A percentile compares a stretch with the other conserved stretches of the same genome.
These are phyloP conservation scores for Clavispora carvajalis DNA, from an alignment of 805 yeast species.

Conservation along the genomic window DNA sequence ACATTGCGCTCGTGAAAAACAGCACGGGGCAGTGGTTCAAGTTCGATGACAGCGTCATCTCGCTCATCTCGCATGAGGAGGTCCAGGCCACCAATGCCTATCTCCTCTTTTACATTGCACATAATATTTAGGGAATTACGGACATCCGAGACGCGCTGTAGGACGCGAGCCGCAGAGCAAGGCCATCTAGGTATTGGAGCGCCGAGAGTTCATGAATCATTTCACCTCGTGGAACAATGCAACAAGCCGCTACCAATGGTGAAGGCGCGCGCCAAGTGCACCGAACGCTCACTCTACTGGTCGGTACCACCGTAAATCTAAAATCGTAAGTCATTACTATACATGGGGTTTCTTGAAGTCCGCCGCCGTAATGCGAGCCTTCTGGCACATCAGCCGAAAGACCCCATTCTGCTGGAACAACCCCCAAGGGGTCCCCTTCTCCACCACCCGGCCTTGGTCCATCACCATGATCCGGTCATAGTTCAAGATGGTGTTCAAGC, in stretches of 20 bases:
- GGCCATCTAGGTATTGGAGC: no score
- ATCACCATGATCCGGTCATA: slow-evolving; percentile 32
- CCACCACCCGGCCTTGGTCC: slow-evolving; percentile 30
- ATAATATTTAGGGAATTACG: slow-evolving; percentile 24
- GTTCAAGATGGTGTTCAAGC: slow-evolving; percentile 32
- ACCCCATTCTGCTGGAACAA: slow-evolving; percentile 23
- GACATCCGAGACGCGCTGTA: neutral
- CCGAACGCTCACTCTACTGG: no score
- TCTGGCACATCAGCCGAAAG: slow-evolving; percentile 34
- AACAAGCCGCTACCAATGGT: no score
- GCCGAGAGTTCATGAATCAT: no score
- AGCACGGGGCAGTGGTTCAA: slow-evolving; percentile 80
- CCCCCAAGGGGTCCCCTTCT: slow-evolving; percentile 30
- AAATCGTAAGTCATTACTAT: neutral
- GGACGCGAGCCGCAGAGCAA: no score
- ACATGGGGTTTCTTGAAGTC: slow-evolving; percentile 22
- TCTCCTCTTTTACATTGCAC: slow-evolving; percentile 63
- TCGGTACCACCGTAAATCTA: neutral
- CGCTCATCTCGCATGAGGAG: slow-evolving; percentile 56
- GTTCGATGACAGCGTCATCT: slow-evolving; percentile 84
- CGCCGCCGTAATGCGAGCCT: slow-evolving; percentile 26
- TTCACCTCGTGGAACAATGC: no score
- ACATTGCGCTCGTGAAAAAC: slow-evolving; percentile 71
- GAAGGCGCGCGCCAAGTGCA: no score
- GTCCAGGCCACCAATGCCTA: slow-evolving; percentile 76